Evolutionary conservation across 768 basidiomycete genomes (phyloP).

Genomic region (Amanita thiersii): DNA sequence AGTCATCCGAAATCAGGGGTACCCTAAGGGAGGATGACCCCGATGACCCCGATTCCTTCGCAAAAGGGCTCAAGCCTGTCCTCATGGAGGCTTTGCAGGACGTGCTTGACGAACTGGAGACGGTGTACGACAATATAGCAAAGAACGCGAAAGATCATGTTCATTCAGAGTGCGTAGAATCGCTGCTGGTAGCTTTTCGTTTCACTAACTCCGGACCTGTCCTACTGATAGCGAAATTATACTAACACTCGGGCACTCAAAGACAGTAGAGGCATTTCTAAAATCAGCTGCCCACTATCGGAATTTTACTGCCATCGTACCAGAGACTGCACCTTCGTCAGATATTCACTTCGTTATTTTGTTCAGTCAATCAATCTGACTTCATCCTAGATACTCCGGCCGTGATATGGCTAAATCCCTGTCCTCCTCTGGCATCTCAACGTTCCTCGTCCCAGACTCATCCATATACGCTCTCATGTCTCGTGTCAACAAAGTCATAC

Average conservation of each 20-base stretch:
- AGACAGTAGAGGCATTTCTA: slow-evolving; percentile 89
- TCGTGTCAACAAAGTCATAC: slow-evolving; percentile 91
- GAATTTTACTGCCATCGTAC: slow-evolving; percentile 94
- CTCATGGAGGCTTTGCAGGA: slow-evolving; percentile 97
- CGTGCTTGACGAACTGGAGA: slow-evolving; percentile 92
- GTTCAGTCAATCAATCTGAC: slow-evolving; percentile 1
- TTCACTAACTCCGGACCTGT: neutral
- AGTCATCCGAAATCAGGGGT: slow-evolving; percentile 40
- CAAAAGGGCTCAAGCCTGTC: slow-evolving; percentile 77
- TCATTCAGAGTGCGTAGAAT: slow-evolving; percentile 87
- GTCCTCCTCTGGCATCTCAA: slow-evolving; percentile 77
- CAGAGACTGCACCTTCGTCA: slow-evolving; percentile 90
- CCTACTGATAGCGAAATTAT: slow-evolving; percentile 7
- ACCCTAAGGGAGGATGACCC: slow-evolving; percentile 62
- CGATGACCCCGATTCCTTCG: slow-evolving; percentile 74
- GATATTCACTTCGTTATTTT: slow-evolving; percentile 31
- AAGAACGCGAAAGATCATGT: slow-evolving; percentile 95
- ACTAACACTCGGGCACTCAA: slow-evolving; percentile 87
- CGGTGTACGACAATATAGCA: slow-evolving; percentile 89
- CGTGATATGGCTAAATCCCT: slow-evolving; percentile 78
- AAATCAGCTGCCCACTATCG: slow-evolving; percentile 84
- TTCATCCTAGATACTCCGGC: slow-evolving; percentile 60
- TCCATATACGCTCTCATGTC: slow-evolving; percentile 96
- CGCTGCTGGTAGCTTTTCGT: neutral
- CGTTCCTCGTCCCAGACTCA: slow-evolving; percentile 95